These are phyloP conservation scores for Cichorium intybus DNA, from an alignment of 140 eudicot species.

Conservation along the genomic window DNA sequence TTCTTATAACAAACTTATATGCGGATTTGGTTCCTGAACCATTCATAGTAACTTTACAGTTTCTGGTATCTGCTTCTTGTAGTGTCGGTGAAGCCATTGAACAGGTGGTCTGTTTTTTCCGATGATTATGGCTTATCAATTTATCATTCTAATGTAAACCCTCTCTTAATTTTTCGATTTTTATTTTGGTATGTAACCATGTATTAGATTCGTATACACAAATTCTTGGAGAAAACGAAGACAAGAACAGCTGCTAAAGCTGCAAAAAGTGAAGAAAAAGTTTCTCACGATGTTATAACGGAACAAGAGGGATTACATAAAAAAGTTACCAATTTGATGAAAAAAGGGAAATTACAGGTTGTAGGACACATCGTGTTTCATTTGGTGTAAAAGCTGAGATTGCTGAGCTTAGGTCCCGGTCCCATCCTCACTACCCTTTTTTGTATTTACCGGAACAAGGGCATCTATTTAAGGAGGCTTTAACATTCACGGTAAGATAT, in stretches of 20 bases:
- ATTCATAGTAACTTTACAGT: too few relatives aligned
- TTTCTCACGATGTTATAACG: slow-evolving; percentile 14
- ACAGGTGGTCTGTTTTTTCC: slow-evolving; percentile 61
- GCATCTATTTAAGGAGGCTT: too few relatives aligned
- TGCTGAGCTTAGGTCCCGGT: too few relatives aligned
- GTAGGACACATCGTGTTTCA: slow-evolving; percentile 56
- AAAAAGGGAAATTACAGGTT: slow-evolving; percentile 69
- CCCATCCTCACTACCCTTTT: too few relatives aligned
- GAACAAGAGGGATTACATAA: slow-evolving; percentile 51
- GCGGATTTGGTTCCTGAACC: too few relatives aligned
- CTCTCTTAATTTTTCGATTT: slow-evolving; percentile 5
- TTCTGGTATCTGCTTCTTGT: slow-evolving; percentile 83
- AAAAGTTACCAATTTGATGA: slow-evolving; percentile 59
- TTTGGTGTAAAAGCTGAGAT: too few relatives aligned
- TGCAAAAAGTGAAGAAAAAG: slow-evolving; percentile 35
- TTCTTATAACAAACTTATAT: too few relatives aligned
- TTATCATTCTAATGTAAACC: slow-evolving; percentile 4
- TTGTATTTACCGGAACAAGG: too few relatives aligned
- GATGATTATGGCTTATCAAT: too few relatives aligned
- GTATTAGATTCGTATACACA: slow-evolving; percentile 68
- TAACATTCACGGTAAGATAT: too few relatives aligned
- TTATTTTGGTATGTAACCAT: neutral
- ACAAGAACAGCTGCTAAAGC: slow-evolving; percentile 42
- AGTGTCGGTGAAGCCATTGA: slow-evolving; percentile 86
- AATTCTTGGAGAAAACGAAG: slow-evolving; percentile 66